A percentile compares a stretch with the other conserved stretches of the same genome.
These are phyloP conservation scores for Plantago rigida DNA, from an alignment of 305 asterid genomes.

Conservation along the genomic window DNA sequence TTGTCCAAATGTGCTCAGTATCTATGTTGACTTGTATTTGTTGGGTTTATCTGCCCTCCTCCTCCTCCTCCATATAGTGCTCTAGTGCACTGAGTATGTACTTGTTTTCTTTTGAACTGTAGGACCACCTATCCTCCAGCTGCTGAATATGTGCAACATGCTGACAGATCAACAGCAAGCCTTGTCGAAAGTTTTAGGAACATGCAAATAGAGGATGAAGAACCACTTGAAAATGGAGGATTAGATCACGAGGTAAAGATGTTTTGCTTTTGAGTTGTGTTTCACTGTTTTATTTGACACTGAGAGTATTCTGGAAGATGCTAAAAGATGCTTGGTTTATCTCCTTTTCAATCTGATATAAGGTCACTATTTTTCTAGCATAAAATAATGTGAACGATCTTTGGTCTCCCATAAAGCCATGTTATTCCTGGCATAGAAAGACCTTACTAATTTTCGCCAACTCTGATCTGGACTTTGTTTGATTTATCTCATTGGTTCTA, in stretches of 20 bases:
- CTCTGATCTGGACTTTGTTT: neutral
- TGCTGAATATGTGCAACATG: slow-evolving; percentile 52
- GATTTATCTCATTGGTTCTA: slow-evolving; percentile 17
- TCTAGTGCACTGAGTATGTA: slow-evolving; percentile 9
- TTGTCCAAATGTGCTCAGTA: slow-evolving; percentile 2
- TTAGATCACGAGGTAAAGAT: slow-evolving; percentile 65
- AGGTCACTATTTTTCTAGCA: no score
- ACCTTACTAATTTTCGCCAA: neutral
- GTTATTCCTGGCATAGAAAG: no score
- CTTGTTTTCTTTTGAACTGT: slow-evolving; percentile 27
- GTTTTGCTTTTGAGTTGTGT: slow-evolving; percentile 13
- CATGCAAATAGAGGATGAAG: slow-evolving; percentile 60
- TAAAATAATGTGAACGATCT: no score
- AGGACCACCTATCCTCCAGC: slow-evolving; percentile 76
- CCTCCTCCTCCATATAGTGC: neutral
- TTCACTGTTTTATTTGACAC: slow-evolving; percentile 6
- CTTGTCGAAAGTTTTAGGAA: slow-evolving; percentile 73
- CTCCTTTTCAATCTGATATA: no score
- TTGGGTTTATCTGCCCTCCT: slow-evolving; percentile 11
- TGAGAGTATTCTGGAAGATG: neutral
- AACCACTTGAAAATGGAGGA: slow-evolving; percentile 73
- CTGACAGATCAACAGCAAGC: slow-evolving; percentile 65
- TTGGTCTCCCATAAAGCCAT: no score
- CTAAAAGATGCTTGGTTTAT: neutral
- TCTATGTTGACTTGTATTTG: slow-evolving; percentile 17